Conservation (phyloP, 2,329 filamentous ascomycete species). For the Teratosphaeria destructans region DNA sequence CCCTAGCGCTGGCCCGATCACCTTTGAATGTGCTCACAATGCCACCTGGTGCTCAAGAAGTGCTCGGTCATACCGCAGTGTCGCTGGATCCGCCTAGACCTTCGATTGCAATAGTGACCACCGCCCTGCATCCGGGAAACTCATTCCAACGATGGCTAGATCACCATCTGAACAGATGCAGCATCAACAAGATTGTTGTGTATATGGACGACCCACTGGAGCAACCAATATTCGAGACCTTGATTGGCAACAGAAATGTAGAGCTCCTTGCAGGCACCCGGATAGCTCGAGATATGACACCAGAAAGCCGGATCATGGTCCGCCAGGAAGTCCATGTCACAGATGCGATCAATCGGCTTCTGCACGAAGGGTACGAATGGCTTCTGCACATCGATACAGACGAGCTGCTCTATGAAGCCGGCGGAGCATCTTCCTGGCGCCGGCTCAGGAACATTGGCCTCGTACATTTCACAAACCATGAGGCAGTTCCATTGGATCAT, state of each 20-base stretch:
- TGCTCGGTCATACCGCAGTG: not conserved
- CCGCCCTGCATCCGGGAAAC: not conserved
- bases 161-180: not conserved
- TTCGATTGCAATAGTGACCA: conserved; percentile 1
- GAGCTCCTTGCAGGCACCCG: not conserved
- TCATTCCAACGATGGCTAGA: conserved; percentile 1
- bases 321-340: not conserved
- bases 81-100: not conserved
- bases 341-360: not conserved
- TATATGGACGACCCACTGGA: conserved; percentile 1
- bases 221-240: not conserved
- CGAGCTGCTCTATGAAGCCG: conserved; percentile 1
- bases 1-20: not conserved
- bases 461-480: conserved; percentile 2
- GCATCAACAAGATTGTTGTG: not conserved
- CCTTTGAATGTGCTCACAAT: not conserved
- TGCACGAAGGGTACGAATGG: not conserved
- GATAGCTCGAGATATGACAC: not conserved
- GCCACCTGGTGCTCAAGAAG: not conserved
- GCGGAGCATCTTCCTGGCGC: not conserved
- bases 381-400: conserved; percentile 2
- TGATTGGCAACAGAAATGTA: not conserved
- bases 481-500: not conserved
- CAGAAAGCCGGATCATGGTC: conserved; percentile 1
- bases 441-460: not conserved